Conservation (phyloP, 129 eudicot genomes). For the Dittrichia graveolens region DNA sequence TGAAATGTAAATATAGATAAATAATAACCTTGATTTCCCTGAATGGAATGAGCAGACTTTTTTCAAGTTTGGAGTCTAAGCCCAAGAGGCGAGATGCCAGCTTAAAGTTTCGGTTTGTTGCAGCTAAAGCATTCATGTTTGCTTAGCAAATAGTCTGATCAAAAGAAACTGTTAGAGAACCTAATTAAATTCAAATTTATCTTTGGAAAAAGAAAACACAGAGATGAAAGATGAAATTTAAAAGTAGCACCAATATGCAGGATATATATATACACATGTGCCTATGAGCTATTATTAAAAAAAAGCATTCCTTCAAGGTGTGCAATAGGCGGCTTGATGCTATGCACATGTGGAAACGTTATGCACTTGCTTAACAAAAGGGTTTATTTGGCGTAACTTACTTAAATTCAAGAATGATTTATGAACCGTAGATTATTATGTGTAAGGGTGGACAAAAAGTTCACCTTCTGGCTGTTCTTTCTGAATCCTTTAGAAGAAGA, state of each 20-base stretch:
- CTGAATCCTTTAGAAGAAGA: not conserved
- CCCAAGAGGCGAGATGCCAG: conserved; percentile 85
- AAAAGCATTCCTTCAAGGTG: conserved; percentile 11
- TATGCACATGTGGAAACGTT: conserved; percentile 6
- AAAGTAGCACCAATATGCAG: conserved; percentile 1
- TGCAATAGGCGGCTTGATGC: conserved; percentile 22
- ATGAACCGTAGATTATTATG: not conserved
- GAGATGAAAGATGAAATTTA: conserved; percentile 23
- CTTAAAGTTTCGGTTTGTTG: conserved; percentile 95
- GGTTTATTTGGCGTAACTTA: not conserved
- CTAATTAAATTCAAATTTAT: not conserved
- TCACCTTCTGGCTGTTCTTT: not conserved
- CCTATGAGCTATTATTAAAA: not conserved
- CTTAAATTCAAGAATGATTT: not conserved
- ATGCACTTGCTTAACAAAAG: not conserved
- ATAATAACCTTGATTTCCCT: conserved; percentile 91
- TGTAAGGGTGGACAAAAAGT: not conserved
- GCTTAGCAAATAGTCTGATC: conserved; percentile 16
- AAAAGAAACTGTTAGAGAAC: conserved; percentile 22
- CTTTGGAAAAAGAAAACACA: not conserved
- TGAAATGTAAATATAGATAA: not conserved
- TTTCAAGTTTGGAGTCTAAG: conserved; percentile 90
- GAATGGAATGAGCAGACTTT: conserved; percentile 93
- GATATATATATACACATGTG: conserved; percentile 29
- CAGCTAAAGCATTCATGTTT: conserved; percentile 92